Percentiles rank a stretch among this genome's conserved stretches.
Evolutionary conservation across 2,329 filamentous ascomycete species (phyloP).

Genomic region (Microsporum ferrugineum): DNA sequence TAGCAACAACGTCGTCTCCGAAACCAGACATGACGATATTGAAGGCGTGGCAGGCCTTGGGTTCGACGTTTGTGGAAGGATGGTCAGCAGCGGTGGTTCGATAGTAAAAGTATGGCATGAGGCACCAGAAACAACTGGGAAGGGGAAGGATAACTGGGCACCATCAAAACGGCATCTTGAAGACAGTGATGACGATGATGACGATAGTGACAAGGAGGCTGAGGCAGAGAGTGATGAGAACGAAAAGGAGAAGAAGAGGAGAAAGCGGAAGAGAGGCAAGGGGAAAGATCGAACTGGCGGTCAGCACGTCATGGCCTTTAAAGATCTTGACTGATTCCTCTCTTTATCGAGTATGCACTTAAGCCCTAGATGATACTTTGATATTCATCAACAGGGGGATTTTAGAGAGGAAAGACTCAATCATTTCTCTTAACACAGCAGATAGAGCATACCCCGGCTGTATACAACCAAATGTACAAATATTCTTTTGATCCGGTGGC

Average conservation of each 20-base stretch:
- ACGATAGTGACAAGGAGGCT: conserved; percentile 19
- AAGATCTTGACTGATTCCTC: conserved; percentile 29
- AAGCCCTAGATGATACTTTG: neutral
- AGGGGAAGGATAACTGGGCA: conserved; percentile 28
- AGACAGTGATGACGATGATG: conserved; percentile 36
- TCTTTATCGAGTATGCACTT: neutral
- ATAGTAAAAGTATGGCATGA: conserved; percentile 86
- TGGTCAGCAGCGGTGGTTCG: conserved; percentile 80
- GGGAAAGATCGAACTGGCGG: conserved; percentile 31
- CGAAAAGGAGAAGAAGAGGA: conserved; percentile 40
- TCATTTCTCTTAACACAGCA: too few relatives aligned
- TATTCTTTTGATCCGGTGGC: too few relatives aligned
- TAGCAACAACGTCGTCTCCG: conserved; percentile 56
- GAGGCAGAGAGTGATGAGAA: conserved; percentile 37
- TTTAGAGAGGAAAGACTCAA: too few relatives aligned
- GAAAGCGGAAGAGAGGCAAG: conserved; percentile 37
- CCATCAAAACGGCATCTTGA: conserved; percentile 26
- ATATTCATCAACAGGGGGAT: too few relatives aligned
- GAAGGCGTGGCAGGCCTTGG: conserved; percentile 72
- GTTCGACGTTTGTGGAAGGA: conserved; percentile 72
- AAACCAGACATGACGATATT: conserved; percentile 67
- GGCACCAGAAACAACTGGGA: conserved; percentile 36
- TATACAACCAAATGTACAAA: too few relatives aligned
- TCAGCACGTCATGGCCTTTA: conserved; percentile 34
- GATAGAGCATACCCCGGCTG: too few relatives aligned